Evolutionary conservation across 371 early-diverging fungal genomes (phyloP), one percentile per base, ranked within the genome.

Genomic region (Funneliformis caledonium): DNA sequence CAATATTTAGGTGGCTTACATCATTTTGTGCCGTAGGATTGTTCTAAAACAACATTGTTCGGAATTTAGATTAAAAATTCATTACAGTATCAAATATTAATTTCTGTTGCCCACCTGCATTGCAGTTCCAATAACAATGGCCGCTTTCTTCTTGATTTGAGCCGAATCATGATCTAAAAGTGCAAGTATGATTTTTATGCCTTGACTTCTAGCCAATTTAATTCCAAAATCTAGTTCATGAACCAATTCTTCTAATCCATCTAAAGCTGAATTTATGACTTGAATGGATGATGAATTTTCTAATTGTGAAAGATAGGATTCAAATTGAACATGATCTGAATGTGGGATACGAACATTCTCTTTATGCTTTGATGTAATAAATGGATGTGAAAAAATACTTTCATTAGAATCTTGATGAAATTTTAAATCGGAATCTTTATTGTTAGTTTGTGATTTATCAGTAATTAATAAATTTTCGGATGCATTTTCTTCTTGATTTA

Each of bases 171-270:
- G 83, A 42, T 86, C 76, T 16, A 87, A 70, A 11, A 84, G 83
- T 60, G 82, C 77, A 47, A 85, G 81, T 47, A 86, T 72, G 0
- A 84, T 72, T 52, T 52, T 73, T 61, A 85, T 56, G 1, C 82
- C 83, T 4, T 83, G 75, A 4, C 82, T 85, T n/a, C 75, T 78
- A 1, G 84, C 82, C 47, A 88, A 81, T 50, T 62, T 77, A 16
- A 85, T 76, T 48, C 87, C 87, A 78, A 87, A 86, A 42, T 88
- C 87, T 81, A 88, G 84, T 68, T 88, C 86, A 56, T 88, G 88
- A 42, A 85, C 87, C 6, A 86, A 76, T 22, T 88, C 87, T 22
- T 83, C 78, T 67, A 88, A 33, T 33, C 80, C 83, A 22, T 87
- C 89, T 60, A 91, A 78, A 0, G 84, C 83, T 26, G 80, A 75